Conservation (phyloP, 106 monocot species). For the Allium sativum region DNA sequence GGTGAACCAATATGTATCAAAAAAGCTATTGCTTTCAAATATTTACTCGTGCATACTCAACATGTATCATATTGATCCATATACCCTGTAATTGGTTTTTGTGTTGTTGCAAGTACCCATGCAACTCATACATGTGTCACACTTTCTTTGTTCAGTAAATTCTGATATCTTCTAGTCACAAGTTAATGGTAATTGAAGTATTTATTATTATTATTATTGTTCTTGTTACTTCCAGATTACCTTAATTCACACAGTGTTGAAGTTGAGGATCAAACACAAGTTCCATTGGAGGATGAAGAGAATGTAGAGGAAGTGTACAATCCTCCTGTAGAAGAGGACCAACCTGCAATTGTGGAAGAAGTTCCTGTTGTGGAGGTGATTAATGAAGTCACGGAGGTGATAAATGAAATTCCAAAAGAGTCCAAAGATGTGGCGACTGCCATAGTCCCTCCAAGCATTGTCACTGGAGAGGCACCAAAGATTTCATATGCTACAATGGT, state of each 20-base stretch:
- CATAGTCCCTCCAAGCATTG: neutral
- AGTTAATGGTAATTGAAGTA: no score
- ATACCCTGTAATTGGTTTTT: no score
- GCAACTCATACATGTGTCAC: no score
- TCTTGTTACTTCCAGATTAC: constrained; percentile 7
- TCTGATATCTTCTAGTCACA: no score
- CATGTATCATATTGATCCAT: no score
- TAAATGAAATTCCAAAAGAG: constrained; percentile 40
- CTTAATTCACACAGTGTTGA: constrained; percentile 14
- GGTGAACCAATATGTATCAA: no score
- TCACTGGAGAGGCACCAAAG: constrained; percentile 51
- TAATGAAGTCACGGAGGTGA: constrained; percentile 52
- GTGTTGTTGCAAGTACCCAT: no score
- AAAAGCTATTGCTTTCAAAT: no score
- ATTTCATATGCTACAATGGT: constrained; percentile 98
- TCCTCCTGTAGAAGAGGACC: constrained; percentile 39
- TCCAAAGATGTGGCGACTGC: constrained; percentile 11
- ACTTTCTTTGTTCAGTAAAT: no score
- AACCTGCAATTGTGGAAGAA: constrained; percentile 33
- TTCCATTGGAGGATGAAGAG: constrained; percentile 17
- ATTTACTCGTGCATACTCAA: no score
- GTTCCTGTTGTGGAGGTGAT: constrained; percentile 38
- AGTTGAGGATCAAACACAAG: constrained; percentile 13
- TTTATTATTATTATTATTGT: neutral
- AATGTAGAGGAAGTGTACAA: constrained; percentile 43